phyloP scores from a whole-genome alignment of 2,329 filamentous ascomycete species.

The Zalaria sp. region DNA sequence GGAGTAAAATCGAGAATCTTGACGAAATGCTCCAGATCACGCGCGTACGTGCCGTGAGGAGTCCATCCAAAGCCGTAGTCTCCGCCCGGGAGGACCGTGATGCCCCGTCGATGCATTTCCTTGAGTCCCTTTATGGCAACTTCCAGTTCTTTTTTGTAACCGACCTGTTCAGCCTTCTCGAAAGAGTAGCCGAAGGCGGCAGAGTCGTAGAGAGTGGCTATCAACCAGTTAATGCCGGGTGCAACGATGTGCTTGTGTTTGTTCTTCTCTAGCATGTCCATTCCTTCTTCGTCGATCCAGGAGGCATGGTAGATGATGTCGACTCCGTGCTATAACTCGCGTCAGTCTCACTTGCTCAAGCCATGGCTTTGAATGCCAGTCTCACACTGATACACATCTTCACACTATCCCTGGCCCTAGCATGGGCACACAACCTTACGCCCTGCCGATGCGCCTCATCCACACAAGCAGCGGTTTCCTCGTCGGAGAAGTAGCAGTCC shows the following conservation, averaged over 20 bases:
- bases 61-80: conserved; percentile 37
- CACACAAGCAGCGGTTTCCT: conserved; percentile 33
- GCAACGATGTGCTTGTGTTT: conserved; percentile 27
- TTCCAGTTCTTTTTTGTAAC: conserved; percentile 29
- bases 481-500: conserved; percentile 32
- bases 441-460: conserved; percentile 31
- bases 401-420: conserved; percentile 29
- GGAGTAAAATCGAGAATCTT: conserved; percentile 31
- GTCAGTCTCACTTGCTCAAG: neutral
- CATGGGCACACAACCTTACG: conserved; percentile 29
- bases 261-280: conserved; percentile 25
- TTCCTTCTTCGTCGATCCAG: conserved; percentile 23
- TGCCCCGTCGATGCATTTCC: conserved; percentile 33
- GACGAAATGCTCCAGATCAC: conserved; percentile 32
- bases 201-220: conserved; percentile 24
- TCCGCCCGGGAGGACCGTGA: conserved; percentile 30
- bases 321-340: conserved; percentile 23
- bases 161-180: conserved; percentile 29
- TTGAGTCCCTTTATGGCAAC: conserved; percentile 23
- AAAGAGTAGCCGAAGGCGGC: conserved; percentile 27
- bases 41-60: conserved; percentile 34
- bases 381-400: conserved; percentile 23
- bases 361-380: conserved; percentile 2
- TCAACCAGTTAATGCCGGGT: conserved; percentile 30
- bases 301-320: conserved; percentile 35